Evolutionary conservation across 306 rosid genomes (phyloP).

Genomic region (Malus orientalis): DNA sequence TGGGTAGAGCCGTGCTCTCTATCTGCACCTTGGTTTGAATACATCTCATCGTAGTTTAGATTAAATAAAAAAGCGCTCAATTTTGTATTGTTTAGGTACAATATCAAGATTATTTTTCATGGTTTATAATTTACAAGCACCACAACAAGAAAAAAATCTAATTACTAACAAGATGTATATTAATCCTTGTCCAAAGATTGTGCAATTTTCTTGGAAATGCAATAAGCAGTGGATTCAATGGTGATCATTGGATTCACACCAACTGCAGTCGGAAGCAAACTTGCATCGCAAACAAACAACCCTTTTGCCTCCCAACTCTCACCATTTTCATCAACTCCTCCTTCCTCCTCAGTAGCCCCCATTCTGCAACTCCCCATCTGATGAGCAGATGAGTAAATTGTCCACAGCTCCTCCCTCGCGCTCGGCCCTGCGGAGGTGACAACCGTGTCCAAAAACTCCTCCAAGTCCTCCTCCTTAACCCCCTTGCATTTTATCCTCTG

Average conservation of each 20-base stretch:
- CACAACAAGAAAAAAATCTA: not conserved
- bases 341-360: slow-evolving; percentile 56
- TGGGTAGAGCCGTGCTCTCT: no score
- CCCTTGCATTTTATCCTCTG: slow-evolving; percentile 66
- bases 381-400: slow-evolving; percentile 52
- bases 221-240: slow-evolving; percentile 76
- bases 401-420: slow-evolving; percentile 57
- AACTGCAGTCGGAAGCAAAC: slow-evolving; percentile 73
- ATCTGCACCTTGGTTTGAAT: no score
- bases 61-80: no score
- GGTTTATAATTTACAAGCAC: not conserved
- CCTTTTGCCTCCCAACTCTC: slow-evolving; percentile 91
- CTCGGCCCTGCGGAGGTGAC: slow-evolving; percentile 50
- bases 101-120: not conserved
- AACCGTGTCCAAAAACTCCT: slow-evolving; percentile 64
- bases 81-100: no score
- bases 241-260: slow-evolving; percentile 98
- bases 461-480: slow-evolving; percentile 44
- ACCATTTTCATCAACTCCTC: slow-evolving; percentile 76
- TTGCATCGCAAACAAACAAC: slow-evolving; percentile 78
- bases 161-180: not conserved
- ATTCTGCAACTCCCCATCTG: slow-evolving; percentile 81
- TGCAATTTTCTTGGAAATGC: slow-evolving; percentile 65
- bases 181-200: slow-evolving; percentile 33
- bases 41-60: not conserved